These are phyloP conservation scores for Fraxinus floribunda DNA, from an alignment of 305 asterid species.

Conservation along the genomic window DNA sequence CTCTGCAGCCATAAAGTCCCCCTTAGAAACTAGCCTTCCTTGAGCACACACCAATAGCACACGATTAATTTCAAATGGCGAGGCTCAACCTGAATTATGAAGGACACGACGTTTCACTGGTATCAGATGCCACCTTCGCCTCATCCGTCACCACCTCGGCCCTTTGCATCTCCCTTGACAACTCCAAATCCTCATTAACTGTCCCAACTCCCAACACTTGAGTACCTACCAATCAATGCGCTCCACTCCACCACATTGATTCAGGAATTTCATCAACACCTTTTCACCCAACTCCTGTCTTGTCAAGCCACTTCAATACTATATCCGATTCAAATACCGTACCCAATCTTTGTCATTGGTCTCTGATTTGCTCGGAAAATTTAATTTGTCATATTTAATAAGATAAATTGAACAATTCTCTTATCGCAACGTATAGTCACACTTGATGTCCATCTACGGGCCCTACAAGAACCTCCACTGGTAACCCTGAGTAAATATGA, in stretches of 20 bases:
- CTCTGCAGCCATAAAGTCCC: slow-evolving; percentile 26
- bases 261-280: neutral
- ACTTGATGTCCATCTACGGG: neutral
- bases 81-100: slow-evolving; percentile 50
- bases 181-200: neutral
- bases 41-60: slow-evolving; percentile 63
- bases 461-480: neutral
- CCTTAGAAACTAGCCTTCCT: slow-evolving; percentile 56
- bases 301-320: neutral
- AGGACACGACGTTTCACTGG: neutral
- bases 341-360: neutral
- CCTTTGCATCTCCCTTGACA: neutral
- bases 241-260: neutral
- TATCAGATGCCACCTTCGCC: neutral
- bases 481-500: neutral
- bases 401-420: neutral
- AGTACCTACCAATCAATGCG: neutral
- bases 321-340: neutral
- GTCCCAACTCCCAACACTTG: neutral
- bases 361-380: neutral
- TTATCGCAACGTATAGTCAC: neutral
- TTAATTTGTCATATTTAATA: neutral
- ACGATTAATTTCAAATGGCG: slow-evolving; percentile 54
- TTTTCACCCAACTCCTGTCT: neutral
- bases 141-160: neutral